Percentiles rank a stretch among this genome's conserved stretches.
phyloP scores from a whole-genome alignment of 345 rosid genomes.

The Salix arbutifolia region DNA sequence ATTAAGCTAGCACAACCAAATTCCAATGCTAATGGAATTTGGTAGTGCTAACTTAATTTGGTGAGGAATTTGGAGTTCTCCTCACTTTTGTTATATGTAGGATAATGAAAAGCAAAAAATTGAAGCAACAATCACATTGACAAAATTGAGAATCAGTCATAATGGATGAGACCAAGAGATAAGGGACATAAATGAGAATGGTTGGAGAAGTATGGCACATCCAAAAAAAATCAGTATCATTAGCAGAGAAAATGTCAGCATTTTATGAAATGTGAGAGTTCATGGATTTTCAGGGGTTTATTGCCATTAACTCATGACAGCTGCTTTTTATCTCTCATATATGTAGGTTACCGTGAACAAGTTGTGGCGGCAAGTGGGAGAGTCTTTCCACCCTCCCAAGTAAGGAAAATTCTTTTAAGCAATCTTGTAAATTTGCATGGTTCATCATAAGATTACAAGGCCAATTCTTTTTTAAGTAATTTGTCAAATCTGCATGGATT shows the following conservation, averaged over 20 bases:
- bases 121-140: background rate
- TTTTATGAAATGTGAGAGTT: background rate
- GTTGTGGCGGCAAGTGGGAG: conserved; percentile 89
- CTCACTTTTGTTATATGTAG: background rate
- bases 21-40: background rate
- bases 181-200: background rate
- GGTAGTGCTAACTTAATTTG: no score
- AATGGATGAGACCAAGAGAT: background rate
- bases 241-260: background rate
- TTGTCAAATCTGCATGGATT: background rate
- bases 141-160: background rate
- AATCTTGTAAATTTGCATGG: background rate
- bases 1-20: background rate
- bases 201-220: background rate
- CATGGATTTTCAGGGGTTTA: background rate
- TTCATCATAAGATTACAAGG: background rate
- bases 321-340: conserved; percentile 17
- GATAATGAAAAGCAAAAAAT: background rate
- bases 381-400: conserved; percentile 91
- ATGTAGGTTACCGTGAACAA: conserved; percentile 72
- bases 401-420: conserved; percentile 1
- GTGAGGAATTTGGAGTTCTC: background rate
- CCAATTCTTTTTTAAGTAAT: background rate
- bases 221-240: background rate
- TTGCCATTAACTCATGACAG: conserved; percentile 8